phyloP scores from a whole-genome alignment of 306 rosid species.

The Glycine tomentella region DNA sequence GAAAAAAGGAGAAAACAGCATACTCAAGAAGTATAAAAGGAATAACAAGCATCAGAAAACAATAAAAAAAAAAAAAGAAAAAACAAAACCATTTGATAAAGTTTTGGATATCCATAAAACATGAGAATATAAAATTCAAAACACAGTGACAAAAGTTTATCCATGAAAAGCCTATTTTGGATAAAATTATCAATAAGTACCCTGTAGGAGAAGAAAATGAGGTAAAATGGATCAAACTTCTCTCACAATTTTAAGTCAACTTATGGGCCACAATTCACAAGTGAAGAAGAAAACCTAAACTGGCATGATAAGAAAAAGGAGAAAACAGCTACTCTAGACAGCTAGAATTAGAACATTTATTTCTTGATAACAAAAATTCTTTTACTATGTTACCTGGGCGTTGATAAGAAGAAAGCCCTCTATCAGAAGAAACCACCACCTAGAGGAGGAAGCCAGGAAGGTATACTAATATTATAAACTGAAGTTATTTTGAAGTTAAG shows the following conservation, averaged over 20 bases:
- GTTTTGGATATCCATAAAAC: neutral
- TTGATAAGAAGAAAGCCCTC: neutral
- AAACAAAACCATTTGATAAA: neutral
- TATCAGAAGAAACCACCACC: neutral
- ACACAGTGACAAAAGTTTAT: neutral
- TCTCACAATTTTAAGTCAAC: neutral
- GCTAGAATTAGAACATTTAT: neutral
- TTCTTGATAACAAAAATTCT: neutral
- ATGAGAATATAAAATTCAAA: neutral
- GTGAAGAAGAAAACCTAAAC: neutral
- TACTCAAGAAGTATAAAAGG: conserved; percentile 10
- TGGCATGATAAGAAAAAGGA: neutral
- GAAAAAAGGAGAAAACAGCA: conserved; percentile 4
- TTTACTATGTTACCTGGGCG: neutral
- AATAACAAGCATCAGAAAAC: neutral
- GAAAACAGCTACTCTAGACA: neutral
- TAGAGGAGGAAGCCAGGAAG: neutral
- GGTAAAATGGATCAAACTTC: neutral
- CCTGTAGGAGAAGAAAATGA: neutral
- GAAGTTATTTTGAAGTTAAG: neutral
- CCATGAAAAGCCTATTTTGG: neutral
- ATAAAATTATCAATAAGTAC: neutral
- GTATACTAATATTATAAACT: neutral
- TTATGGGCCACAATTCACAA: neutral
- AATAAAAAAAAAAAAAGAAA: neutral